Conservation (phyloP, 2,329 filamentous ascomycete genomes). For the Colletotrichum sp. region DNA sequence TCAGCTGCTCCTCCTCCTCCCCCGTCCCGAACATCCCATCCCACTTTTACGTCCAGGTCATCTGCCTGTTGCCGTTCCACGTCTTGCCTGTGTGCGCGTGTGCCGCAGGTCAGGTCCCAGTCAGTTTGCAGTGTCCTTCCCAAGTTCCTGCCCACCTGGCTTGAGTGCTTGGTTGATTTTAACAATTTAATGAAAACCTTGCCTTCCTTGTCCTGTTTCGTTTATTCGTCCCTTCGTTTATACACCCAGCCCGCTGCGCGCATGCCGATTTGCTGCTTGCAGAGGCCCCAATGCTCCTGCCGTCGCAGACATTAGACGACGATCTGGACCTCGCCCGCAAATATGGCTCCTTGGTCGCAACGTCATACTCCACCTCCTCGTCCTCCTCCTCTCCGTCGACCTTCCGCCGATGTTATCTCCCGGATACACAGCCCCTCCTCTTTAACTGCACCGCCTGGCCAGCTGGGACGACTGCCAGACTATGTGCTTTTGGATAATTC, state of each 20-base stretch:
- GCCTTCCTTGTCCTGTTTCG: background rate
- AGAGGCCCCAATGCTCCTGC: slow-evolving; percentile 13
- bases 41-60: background rate
- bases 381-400: slow-evolving; percentile 19
- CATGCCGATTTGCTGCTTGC: background rate
- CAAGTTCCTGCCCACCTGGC: background rate
- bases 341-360: slow-evolving; percentile 37
- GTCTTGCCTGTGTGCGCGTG: background rate
- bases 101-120: background rate
- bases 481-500: slow-evolving; percentile 25
- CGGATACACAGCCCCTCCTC: slow-evolving; percentile 38
- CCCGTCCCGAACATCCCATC: background rate
- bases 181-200: background rate
- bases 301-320: slow-evolving; percentile 21
- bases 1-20: background rate
- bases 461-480: slow-evolving; percentile 26
- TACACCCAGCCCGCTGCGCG: background rate
- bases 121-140: background rate
- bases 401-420: slow-evolving; percentile 35
- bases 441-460: slow-evolving; percentile 24
- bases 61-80: background rate
- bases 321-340: slow-evolving; percentile 17
- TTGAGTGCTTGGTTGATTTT: background rate
- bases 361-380: slow-evolving; percentile 24
- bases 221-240: background rate